Evolutionary conservation across 768 basidiomycete species (phyloP), one percentile per base, ranked within the genome.

Genomic region (Russula griseocarnosa): DNA sequence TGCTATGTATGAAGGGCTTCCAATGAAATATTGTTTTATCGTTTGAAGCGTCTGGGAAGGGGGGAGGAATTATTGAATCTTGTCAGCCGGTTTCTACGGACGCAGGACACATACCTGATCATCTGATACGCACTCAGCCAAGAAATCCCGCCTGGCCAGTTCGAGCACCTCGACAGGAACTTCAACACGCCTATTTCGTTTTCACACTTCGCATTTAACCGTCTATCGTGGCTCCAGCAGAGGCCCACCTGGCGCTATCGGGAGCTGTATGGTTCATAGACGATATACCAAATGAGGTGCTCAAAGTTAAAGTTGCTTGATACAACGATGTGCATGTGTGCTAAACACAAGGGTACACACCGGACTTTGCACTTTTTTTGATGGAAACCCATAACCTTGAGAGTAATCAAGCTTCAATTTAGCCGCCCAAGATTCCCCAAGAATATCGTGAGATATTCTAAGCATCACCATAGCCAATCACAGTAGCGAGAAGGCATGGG

Each of bases 251-350:
- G 55, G 36, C 68, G 28, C 28, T 77, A 63, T 76, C 78, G 22
- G 75, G 73, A 61, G 70, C 76, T 60, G 70, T 76, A 75, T 38
- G 81, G 79, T 70, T 93, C 92, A 64, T 83, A 84, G 1, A 94
- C 94, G 58, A 98, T 88, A 75, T 98, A 98, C 90, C 92, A 98
- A 51, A 98, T 78, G 64, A 99, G 75, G 54, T 97, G 81, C 78
- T 99, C 97, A 71, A 99, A 99, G n/a, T n/a, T n/a, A 71, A 99
- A 99, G 79, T 99, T 99, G 73, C 90, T 94, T 44, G 96, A 98
- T 3, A 98, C 87, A 54, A 96, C 81, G 70, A 99, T 98, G 73
- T 99, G 97, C 97, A 99, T n/a, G n/a, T n/a, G n/a, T n/a, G n/a
- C n/a, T n/a, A 36, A n/a, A n/a, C n/a, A n/a, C n/a, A n/a, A n/a